phyloP scores from a whole-genome alignment of 805 yeast species.

The Candida peoriensis region DNA sequence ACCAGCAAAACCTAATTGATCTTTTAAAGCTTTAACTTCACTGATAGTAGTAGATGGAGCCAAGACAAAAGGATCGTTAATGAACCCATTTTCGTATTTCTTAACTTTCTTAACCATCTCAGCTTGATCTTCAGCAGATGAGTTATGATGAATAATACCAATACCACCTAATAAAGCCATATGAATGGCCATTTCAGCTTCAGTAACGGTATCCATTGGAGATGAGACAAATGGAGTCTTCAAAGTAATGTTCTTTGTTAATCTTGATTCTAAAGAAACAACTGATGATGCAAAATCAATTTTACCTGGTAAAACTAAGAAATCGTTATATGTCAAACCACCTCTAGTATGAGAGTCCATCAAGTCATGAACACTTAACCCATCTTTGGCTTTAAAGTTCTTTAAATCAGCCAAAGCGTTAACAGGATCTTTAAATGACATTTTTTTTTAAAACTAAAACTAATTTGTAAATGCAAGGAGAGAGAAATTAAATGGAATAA shows the following conservation, averaged over 20 bases:
- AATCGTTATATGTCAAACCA: constrained; percentile 96
- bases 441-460: constrained; percentile 6
- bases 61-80: constrained; percentile 87
- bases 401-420: constrained; percentile 66
- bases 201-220: constrained; percentile 99
- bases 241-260: constrained; percentile 88
- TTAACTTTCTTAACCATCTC: constrained; percentile 96
- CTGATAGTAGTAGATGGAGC: constrained; percentile 73
- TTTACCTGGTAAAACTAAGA: constrained; percentile 92
- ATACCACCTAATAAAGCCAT: constrained; percentile 99
- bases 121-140: constrained; percentile 95
- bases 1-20: constrained; percentile 83
- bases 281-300: constrained; percentile 77
- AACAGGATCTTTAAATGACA: constrained; percentile 38
- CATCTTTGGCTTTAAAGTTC: constrained; percentile 70
- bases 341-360: constrained; percentile 91
- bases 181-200: constrained; percentile 94
- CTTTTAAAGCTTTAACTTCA: constrained; percentile 69
- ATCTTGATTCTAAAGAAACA: constrained; percentile 76
- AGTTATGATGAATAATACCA: constrained; percentile 98
- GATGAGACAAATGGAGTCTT: constrained; percentile 95
- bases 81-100: constrained; percentile 96
- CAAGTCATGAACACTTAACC: constrained; percentile 74
- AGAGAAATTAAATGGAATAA: not conserved
- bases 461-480: constrained; percentile 3